Conservation (phyloP, 1,284 basidiomycete genomes). For the Ganoderma meredithae region DNA sequence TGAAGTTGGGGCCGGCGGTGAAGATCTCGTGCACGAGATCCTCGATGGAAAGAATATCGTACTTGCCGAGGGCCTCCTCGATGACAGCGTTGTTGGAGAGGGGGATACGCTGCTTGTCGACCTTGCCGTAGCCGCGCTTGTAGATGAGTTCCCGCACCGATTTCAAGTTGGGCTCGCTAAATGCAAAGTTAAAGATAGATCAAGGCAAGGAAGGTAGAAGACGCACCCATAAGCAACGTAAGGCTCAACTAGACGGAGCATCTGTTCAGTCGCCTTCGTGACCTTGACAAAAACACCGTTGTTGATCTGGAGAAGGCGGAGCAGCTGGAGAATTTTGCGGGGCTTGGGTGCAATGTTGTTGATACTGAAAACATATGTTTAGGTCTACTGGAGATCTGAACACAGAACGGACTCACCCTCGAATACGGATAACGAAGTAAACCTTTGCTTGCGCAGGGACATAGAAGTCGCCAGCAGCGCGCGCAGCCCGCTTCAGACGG, state of each 20-base stretch:
- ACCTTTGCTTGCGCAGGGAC: slow-evolving; percentile 97
- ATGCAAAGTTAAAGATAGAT: background rate
- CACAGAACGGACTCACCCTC: slow-evolving; percentile 69
- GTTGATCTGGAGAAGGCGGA: slow-evolving; percentile 99
- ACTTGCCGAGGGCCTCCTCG: slow-evolving; percentile 92
- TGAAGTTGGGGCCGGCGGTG: slow-evolving; percentile 98
- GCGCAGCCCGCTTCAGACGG: slow-evolving; percentile 93
- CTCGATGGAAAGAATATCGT: slow-evolving; percentile 97
- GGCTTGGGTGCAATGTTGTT: slow-evolving; percentile 99
- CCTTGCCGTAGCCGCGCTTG: slow-evolving; percentile 99
- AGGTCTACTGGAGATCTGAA: background rate
- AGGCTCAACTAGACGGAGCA: slow-evolving; percentile 97
- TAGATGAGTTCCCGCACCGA: slow-evolving; percentile 98
- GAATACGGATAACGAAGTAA: slow-evolving; percentile 97
- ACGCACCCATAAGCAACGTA: slow-evolving; percentile 95
- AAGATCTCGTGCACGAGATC: slow-evolving; percentile 98
- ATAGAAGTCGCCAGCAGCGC: slow-evolving; percentile 95
- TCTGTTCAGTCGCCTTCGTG: slow-evolving; percentile 96
- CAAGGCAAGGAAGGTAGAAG: background rate
- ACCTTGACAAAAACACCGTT: slow-evolving; percentile 99
- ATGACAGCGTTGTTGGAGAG: slow-evolving; percentile 95
- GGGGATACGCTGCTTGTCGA: slow-evolving; percentile 97
- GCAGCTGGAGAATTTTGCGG: slow-evolving; percentile 98
- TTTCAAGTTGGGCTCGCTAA: slow-evolving; percentile 94
- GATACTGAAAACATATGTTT: slow-evolving; percentile 69